These are phyloP conservation scores for Penicillium sclerotiorum DNA, from an alignment of 2,329 filamentous ascomycete genomes.

Conservation along the genomic window DNA sequence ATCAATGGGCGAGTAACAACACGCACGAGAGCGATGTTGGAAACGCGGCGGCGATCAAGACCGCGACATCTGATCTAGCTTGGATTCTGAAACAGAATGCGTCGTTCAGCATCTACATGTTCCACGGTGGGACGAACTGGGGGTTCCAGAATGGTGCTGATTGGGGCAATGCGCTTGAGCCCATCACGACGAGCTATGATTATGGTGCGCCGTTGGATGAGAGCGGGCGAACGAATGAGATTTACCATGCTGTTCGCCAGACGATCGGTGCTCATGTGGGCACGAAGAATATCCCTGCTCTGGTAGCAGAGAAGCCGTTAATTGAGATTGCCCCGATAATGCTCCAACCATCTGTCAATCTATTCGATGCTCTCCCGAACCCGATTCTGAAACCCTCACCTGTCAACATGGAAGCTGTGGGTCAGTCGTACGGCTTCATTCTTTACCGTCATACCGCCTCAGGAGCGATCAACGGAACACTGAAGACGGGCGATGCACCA, in stretches of 20 bases:
- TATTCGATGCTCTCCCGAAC: conserved; percentile 36
- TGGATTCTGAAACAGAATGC: conserved; percentile 43
- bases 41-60: conserved; percentile 4
- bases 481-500: conserved; percentile 49
- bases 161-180: conserved; percentile 44
- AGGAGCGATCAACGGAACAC: conserved; percentile 31
- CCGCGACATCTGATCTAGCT: conserved; percentile 34
- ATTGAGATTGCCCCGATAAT: conserved; percentile 40
- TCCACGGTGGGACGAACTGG: conserved; percentile 57
- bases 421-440: conserved; percentile 49
- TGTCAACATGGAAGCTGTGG: conserved; percentile 50
- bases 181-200: conserved; percentile 54
- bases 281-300: conserved; percentile 40
- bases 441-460: conserved; percentile 45
- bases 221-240: conserved; percentile 49
- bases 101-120: conserved; percentile 57
- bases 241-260: conserved; percentile 40
- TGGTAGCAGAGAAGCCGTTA: conserved; percentile 37
- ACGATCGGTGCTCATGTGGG: conserved; percentile 38
- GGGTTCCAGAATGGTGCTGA: conserved; percentile 52
- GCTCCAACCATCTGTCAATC: conserved; percentile 33
- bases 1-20: conserved; percentile 45
- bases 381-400: conserved; percentile 29
- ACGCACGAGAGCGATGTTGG: conserved; percentile 10
- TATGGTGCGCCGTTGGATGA: conserved; percentile 56